A percentile compares a stretch with the other conserved stretches of the same genome.
Evolutionary conservation across 345 rosid genomes (phyloP).

Genomic region (Hibiscus mutabilis): DNA sequence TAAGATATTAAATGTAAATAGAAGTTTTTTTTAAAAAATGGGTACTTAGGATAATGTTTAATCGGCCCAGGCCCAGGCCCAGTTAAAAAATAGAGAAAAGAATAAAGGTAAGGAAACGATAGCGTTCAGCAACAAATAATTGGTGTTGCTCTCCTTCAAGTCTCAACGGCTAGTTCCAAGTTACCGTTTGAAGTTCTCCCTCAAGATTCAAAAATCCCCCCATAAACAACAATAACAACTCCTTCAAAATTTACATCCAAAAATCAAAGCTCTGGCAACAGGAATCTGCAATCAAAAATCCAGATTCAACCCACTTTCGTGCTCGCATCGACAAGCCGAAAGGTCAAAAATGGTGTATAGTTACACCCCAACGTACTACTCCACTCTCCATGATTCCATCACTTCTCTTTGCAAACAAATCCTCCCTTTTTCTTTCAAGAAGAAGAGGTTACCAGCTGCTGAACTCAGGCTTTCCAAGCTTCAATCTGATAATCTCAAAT

Average conservation of each 20-base stretch:
- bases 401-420: slow-evolving; percentile 69
- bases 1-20: too few species aligned
- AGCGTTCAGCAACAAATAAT: slow-evolving; percentile 12
- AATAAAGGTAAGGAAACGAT: slow-evolving; percentile 11
- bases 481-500: slow-evolving; percentile 71
- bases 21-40: too few species aligned
- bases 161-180: slow-evolving; percentile 49
- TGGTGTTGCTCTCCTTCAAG: neutral
- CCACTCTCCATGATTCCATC: slow-evolving; percentile 68
- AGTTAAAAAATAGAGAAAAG: neutral
- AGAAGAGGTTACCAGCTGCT: slow-evolving; percentile 36
- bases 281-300: slow-evolving; percentile 4
- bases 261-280: slow-evolving; percentile 25
- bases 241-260: neutral
- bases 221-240: neutral
- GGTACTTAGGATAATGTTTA: too few species aligned
- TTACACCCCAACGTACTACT: slow-evolving; percentile 71
- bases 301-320: slow-evolving; percentile 10
- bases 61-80: neutral
- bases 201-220: slow-evolving; percentile 16
- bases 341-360: slow-evolving; percentile 44
- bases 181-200: slow-evolving; percentile 34
- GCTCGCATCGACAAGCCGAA: neutral
- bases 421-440: slow-evolving; percentile 66
- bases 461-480: slow-evolving; percentile 51